Percentiles rank a stretch among this genome's conserved stretches.
Evolutionary conservation across 2,329 filamentous ascomycete genomes (phyloP).

Genomic region (Aspergillus clavatus): DNA sequence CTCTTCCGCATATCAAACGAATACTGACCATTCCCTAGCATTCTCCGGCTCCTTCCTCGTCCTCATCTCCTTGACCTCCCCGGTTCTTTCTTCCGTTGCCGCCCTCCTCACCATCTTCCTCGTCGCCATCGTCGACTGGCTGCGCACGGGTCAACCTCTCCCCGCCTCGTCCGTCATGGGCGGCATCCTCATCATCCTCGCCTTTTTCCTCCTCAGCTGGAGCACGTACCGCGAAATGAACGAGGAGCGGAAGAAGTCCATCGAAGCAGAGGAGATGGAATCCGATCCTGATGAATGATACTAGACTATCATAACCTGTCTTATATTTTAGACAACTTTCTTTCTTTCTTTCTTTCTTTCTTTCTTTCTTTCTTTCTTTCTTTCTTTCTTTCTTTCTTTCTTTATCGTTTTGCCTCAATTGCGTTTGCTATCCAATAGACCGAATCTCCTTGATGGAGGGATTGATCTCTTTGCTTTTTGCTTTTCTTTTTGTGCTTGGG

Average conservation of each 20-base stretch:
- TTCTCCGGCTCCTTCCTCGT: slow-evolving; percentile 93
- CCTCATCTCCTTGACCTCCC: slow-evolving; percentile 85
- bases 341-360: no score
- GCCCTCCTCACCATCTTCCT: slow-evolving; percentile 95
- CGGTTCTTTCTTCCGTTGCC: slow-evolving; percentile 87
- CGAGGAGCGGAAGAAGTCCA: slow-evolving; percentile 66
- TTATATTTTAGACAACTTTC: slow-evolving; percentile 2
- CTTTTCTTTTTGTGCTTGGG: no score
- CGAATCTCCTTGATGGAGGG: no score
- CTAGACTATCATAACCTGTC: neutral
- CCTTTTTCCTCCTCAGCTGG: slow-evolving; percentile 82
- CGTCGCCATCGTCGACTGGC: slow-evolving; percentile 86
- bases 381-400: no score
- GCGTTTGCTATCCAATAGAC: no score
- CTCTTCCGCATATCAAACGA: neutral
- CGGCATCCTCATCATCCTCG: slow-evolving; percentile 80
- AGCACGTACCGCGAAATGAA: slow-evolving; percentile 92
- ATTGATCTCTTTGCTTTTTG: no score
- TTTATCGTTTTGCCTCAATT: no score
- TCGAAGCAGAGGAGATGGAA: slow-evolving; percentile 39
- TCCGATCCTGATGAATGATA: slow-evolving; percentile 39
- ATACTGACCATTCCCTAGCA: slow-evolving; percentile 31
- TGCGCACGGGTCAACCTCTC: slow-evolving; percentile 72
- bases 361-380: no score
- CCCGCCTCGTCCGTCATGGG: slow-evolving; percentile 71